phyloP scores from a whole-genome alignment of 352 stramenopile species.

The Phytophthora uliginosa region DNA sequence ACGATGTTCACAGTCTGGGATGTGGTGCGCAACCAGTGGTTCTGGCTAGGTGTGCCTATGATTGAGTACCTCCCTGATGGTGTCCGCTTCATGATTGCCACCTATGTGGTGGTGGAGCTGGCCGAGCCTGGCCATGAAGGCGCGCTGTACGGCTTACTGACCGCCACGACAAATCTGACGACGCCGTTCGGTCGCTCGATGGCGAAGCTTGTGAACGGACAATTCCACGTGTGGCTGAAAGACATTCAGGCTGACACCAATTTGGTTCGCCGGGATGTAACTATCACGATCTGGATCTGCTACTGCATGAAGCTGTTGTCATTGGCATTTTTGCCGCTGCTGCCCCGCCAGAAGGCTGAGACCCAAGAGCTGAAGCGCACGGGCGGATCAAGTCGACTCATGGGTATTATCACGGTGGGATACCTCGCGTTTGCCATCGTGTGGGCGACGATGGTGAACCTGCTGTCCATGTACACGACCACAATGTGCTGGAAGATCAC shows the following conservation, averaged over 20 bases:
- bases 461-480: slow-evolving; percentile 49
- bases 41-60: slow-evolving; percentile 68
- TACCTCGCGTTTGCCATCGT: slow-evolving; percentile 43
- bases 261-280: slow-evolving; percentile 62
- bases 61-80: slow-evolving; percentile 61
- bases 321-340: slow-evolving; percentile 55
- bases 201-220: slow-evolving; percentile 66
- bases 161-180: slow-evolving; percentile 58
- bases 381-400: slow-evolving; percentile 47
- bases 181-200: slow-evolving; percentile 54
- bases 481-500: slow-evolving; percentile 61
- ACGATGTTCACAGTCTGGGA: slow-evolving; percentile 68
- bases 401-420: slow-evolving; percentile 42
- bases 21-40: slow-evolving; percentile 66
- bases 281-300: slow-evolving; percentile 62
- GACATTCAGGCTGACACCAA: slow-evolving; percentile 59
- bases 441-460: slow-evolving; percentile 48
- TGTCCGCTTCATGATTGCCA: slow-evolving; percentile 66
- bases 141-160: slow-evolving; percentile 63
- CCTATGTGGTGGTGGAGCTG: slow-evolving; percentile 71
- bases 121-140: slow-evolving; percentile 63
- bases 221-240: slow-evolving; percentile 63
- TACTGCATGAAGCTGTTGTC: slow-evolving; percentile 68
- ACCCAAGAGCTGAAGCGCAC: slow-evolving; percentile 23
- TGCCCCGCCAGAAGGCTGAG: slow-evolving; percentile 49